These are phyloP conservation scores for Cadophora malorum DNA, from an alignment of 2,329 filamentous ascomycete species.

Conservation along the genomic window DNA sequence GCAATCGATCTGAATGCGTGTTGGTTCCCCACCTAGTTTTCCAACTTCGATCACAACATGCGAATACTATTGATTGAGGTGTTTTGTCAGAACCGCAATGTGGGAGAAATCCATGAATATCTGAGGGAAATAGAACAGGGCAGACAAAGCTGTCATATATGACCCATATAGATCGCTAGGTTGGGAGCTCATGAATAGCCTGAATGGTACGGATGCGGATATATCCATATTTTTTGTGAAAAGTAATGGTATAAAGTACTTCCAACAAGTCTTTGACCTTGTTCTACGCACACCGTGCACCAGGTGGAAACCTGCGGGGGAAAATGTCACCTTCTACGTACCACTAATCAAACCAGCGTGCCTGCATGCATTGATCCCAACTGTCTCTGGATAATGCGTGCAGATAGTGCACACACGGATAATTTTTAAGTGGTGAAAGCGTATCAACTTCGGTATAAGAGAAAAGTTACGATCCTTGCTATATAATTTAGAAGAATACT, in stretches of 20 bases:
- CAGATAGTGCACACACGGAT: no score
- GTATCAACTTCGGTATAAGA: no score
- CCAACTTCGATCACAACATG: no score
- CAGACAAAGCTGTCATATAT: neutral
- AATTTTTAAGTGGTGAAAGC: no score
- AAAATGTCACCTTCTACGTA: neutral
- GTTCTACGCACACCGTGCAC: neutral
- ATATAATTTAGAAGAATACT: no score
- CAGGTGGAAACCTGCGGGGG: neutral
- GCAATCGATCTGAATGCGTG: no score
- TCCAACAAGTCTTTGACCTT: neutral
- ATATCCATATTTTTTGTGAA: neutral
- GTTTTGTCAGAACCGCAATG: no score
- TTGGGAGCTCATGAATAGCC: neutral
- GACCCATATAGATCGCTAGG: neutral
- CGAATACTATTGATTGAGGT: no score
- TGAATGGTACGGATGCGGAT: neutral
- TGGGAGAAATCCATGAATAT: neutral
- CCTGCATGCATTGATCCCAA: neutral
- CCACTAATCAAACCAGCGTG: neutral
- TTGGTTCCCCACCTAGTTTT: no score
- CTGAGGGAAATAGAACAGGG: neutral
- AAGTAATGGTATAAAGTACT: neutral
- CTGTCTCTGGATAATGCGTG: no score
- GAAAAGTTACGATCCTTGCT: no score